Percentiles rank a stretch among this genome's conserved stretches.
phyloP scores from a whole-genome alignment of 2,329 filamentous ascomycete genomes.

The Fusarium praegraminearum region DNA sequence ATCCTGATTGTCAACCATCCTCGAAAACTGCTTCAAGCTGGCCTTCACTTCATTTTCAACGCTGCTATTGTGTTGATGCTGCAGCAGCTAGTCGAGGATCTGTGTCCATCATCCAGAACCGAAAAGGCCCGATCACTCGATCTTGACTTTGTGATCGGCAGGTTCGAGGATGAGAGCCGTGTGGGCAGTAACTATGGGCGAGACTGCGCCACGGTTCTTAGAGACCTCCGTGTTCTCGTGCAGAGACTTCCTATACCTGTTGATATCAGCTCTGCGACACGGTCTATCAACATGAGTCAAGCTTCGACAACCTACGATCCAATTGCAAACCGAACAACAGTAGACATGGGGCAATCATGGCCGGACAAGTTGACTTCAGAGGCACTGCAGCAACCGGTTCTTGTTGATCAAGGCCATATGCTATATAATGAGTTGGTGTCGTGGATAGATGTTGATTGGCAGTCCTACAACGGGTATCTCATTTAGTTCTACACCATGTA shows the following conservation, averaged over 20 bases:
- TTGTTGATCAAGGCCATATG: constrained; percentile 49
- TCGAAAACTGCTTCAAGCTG: constrained; percentile 58
- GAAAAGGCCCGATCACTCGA: constrained; percentile 45
- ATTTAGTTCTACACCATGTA: constrained; percentile 19
- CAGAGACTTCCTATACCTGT: constrained; percentile 49
- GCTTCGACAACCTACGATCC: constrained; percentile 35
- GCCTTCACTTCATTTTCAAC: constrained; percentile 64
- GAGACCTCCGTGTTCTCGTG: constrained; percentile 55
- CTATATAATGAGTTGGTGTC: constrained; percentile 54
- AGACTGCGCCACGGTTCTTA: constrained; percentile 55
- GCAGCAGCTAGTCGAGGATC: constrained; percentile 56
- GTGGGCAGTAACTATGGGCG: constrained; percentile 55
- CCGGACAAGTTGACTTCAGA: constrained; percentile 37
- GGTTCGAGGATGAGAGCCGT: constrained; percentile 57
- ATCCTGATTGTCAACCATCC: constrained; percentile 53
- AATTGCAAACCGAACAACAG: constrained; percentile 30
- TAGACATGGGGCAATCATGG: constrained; percentile 44
- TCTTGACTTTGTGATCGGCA: constrained; percentile 56
- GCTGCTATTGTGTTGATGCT: constrained; percentile 62
- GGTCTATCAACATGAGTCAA: constrained; percentile 18
- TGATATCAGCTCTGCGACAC: constrained; percentile 10
- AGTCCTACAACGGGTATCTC: constrained; percentile 47
- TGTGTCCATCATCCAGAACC: constrained; percentile 44
- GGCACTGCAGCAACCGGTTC: constrained; percentile 43
- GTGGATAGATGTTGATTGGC: constrained; percentile 56